Base-by-base conservation (phyloP, 1,284 basidiomycete genomes). In the Volvariella surrecta region DNA sequence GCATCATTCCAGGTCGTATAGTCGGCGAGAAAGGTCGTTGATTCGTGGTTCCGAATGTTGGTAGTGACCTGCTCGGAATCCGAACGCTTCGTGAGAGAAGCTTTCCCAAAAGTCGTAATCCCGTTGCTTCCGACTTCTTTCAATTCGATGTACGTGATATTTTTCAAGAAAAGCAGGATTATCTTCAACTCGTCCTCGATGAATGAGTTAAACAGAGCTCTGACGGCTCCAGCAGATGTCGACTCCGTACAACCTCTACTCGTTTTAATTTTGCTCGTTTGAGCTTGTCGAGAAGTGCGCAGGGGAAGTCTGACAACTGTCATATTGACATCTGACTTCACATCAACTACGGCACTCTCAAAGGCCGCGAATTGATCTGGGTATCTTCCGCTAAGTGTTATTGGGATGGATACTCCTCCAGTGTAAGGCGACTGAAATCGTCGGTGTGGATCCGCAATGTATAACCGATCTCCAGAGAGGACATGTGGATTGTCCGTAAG, bases 401-500 rank as follows among this genome's bases (percentile, higher is more conserved):
- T 13, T 40, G 22, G 21, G n/a, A 35, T 6, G 34, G 8, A 35
- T 16, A 35, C n/a, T 7, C 34, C 34, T 7, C 34, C 34, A n/a
- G 6, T n/a, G 8, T 16, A n/a, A 7, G 34, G 34, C 8, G n/a
- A 15, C 18, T 35, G 34, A 35, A 66, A 60, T 15, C 49, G 44
- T 30, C 59, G 50, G 32, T 70, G 61, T 7, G 72, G 72, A 44
- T 74, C 73, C 17, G 74, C 62, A 30, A 74, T 62, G 1, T 19
- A 19, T 4, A 35, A n/a, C 6, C 34, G 34, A 35, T 35, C 34
- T 1, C 58, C 63, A 0, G 73, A 76, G 3, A 75, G 56, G 39
- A 75, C 64, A 55, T 75, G 68, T 0, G 71, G 71, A 24, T 60
- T 66, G 51, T 75, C 72, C 0, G 73, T 74, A 10, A 74, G 50